Percentiles rank a stretch among this genome's conserved stretches.
Conservation (phyloP, 495 filamentous ascomycete genomes). For the Penicilliopsis zonata region DNA sequence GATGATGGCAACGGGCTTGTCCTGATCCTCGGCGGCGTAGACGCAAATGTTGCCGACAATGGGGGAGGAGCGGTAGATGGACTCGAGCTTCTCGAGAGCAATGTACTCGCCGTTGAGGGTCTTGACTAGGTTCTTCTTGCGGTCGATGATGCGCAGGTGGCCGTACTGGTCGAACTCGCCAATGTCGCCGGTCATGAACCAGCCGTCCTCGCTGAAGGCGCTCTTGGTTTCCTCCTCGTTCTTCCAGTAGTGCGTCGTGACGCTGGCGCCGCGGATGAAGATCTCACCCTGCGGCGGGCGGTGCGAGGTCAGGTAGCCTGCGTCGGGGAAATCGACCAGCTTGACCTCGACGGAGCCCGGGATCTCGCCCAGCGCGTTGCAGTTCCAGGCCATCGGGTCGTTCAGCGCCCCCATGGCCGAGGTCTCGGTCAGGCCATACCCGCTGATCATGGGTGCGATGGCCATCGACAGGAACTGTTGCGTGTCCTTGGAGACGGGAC, state of each 20-base stretch:
- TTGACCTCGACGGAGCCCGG: constrained; percentile 81
- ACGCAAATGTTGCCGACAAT: constrained; percentile 94
- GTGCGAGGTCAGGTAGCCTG: constrained; percentile 79
- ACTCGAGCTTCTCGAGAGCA: constrained; percentile 96
- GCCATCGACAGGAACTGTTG: constrained; percentile 82
- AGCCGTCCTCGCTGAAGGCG: constrained; percentile 63
- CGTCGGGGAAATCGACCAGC: constrained; percentile 90
- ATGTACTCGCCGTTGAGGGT: constrained; percentile 96
- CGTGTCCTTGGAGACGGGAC: constrained; percentile 76
- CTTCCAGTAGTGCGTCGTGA: constrained; percentile 64
- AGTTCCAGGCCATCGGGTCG: constrained; percentile 83
- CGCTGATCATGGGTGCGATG: constrained; percentile 77
- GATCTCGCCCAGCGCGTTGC: constrained; percentile 66
- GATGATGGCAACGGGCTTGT: constrained; percentile 88
- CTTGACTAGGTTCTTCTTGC: constrained; percentile 98
- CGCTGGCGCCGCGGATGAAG: constrained; percentile 73
- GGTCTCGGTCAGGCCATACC: constrained; percentile 96
- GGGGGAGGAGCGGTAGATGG: constrained; percentile 73
- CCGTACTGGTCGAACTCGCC: constrained; percentile 78
- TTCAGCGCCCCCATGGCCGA: constrained; percentile 86
- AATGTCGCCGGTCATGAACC: constrained; percentile 95
- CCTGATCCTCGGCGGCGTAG: constrained; percentile 68
- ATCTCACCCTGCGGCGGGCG: constrained; percentile 91
- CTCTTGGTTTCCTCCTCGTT: constrained; percentile 76
- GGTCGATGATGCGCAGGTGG: constrained; percentile 81